Conservation (phyloP, 495 filamentous ascomycete species). For the Aspergillus cavernicola region DNA sequence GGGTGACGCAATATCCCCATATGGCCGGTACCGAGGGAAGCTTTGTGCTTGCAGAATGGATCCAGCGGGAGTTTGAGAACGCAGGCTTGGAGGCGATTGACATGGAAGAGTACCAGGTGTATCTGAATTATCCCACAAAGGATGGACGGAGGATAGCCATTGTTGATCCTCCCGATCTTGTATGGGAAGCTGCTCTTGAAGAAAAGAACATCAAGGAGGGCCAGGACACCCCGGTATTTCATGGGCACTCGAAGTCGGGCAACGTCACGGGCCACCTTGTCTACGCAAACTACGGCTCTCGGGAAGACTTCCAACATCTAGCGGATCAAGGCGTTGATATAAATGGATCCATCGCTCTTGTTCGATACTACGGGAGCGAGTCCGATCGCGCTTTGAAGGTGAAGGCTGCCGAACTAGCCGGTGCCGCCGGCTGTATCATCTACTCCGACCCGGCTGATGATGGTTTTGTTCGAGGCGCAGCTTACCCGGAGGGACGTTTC, state of each 20-base stretch:
- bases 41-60: conserved; percentile 73
- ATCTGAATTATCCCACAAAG: conserved; percentile 82
- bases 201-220: conserved; percentile 62
- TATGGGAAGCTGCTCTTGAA: conserved; percentile 83
- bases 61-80: conserved; percentile 66
- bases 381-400: conserved; percentile 73
- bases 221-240: conserved; percentile 69
- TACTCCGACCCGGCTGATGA: conserved; percentile 87
- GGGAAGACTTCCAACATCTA: conserved; percentile 73
- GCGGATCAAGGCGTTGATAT: conserved; percentile 66
- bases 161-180: conserved; percentile 61
- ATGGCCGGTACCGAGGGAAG: conserved; percentile 90
- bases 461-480: conserved; percentile 64
- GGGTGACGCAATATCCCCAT: conserved; percentile 77
- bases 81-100: conserved; percentile 68
- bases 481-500: conserved; percentile 69
- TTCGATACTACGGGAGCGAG: conserved; percentile 75
- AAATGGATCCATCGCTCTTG: conserved; percentile 76
- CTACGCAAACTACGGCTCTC: conserved; percentile 89
- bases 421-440: conserved; percentile 82
- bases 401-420: conserved; percentile 81
- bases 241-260: conserved; percentile 84
- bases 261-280: conserved; percentile 90
- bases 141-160: conserved; percentile 80
- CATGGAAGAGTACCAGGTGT: conserved; percentile 77